phyloP scores from a whole-genome alignment of 108 stramenopile species.

The Pseudonitzschia pungens region DNA sequence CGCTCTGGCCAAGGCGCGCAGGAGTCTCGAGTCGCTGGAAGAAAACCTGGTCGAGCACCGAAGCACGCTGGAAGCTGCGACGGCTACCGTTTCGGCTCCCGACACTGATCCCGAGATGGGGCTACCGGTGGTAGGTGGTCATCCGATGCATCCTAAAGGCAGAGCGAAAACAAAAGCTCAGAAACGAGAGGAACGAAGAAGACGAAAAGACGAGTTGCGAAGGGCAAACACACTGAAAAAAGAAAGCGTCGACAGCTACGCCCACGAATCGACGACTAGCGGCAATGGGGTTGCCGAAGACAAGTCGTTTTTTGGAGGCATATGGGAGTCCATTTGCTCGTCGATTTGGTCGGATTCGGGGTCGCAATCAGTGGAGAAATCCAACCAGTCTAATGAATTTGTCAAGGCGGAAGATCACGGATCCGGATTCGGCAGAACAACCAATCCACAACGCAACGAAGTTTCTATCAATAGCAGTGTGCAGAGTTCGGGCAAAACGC shows the following conservation, averaged over 20 bases:
- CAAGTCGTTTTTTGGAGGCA: not conserved
- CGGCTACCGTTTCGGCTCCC: not conserved
- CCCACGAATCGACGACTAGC: not conserved
- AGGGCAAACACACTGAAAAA: not conserved
- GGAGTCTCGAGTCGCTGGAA: constrained; percentile 4
- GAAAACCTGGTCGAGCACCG: not conserved
- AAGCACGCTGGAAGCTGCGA: no score
- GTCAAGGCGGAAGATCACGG: not conserved
- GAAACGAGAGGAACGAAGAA: not conserved
- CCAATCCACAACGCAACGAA: not conserved
- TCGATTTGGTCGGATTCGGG: not conserved
- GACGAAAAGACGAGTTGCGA: not conserved
- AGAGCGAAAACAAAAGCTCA: not conserved
- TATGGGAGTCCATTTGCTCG: not conserved
- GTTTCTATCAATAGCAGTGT: not conserved
- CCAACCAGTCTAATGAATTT: not conserved
- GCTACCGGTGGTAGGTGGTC: not conserved
- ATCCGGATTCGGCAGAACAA: not conserved
- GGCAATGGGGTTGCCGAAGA: not conserved
- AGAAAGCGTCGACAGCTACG: not conserved
- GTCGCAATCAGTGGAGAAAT: not conserved
- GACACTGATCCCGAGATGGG: not conserved
- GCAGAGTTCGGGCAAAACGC: not conserved
- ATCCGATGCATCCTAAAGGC: not conserved
- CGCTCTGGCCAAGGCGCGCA: not conserved